phyloP scores from a whole-genome alignment of 1,284 basidiomycete species.

The Ceratobasidium theobromae region DNA sequence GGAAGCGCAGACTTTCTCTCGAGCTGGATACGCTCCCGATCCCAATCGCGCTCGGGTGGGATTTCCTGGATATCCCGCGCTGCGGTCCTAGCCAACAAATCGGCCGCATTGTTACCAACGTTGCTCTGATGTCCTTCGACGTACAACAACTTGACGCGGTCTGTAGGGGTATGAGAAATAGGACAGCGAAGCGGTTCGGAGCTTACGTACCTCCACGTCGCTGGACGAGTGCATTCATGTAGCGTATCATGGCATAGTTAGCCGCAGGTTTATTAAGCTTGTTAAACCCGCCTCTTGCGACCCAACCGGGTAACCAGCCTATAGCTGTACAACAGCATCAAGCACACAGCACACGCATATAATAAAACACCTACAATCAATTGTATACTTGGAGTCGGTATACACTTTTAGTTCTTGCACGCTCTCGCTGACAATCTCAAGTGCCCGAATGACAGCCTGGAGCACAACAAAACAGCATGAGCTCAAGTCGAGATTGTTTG shows the following conservation, averaged over 20 bases:
- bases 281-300: slow-evolving; percentile 15
- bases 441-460: slow-evolving; percentile 17
- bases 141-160: not conserved
- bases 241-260: slow-evolving; percentile 32
- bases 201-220: slow-evolving; percentile 2
- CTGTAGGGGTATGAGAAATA: not conserved
- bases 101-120: slow-evolving; percentile 16
- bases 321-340: not conserved
- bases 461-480: not conserved
- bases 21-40: not conserved
- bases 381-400: slow-evolving; percentile 14
- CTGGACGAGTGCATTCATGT: slow-evolving; percentile 13
- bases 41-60: slow-evolving; percentile 3
- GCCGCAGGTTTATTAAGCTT: not conserved
- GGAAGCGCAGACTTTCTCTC: not conserved
- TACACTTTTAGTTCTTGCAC: not conserved
- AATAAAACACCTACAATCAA: not conserved
- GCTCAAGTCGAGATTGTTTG: not conserved
- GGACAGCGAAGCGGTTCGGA: not conserved
- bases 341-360: not conserved
- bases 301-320: slow-evolving; percentile 34
- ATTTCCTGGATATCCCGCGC: not conserved
- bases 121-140: slow-evolving; percentile 1
- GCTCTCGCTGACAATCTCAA: slow-evolving; percentile 11
- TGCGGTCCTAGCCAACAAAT: not conserved